These are phyloP conservation scores for Xylaria sp. DNA, from an alignment of 2,329 filamentous ascomycete species.

Conservation along the genomic window DNA sequence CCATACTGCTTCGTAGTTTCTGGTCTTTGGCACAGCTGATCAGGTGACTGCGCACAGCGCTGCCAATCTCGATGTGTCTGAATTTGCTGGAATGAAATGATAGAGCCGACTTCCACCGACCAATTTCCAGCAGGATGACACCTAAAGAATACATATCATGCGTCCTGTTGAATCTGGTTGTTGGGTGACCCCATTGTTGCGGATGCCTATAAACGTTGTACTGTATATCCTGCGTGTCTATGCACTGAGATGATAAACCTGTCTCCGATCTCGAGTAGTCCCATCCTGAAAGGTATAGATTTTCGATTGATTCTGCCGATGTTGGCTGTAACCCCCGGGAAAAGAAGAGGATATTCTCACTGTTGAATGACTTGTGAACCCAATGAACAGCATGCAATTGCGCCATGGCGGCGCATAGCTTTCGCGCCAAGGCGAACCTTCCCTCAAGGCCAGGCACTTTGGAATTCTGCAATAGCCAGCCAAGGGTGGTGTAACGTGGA, in stretches of 20 bases:
- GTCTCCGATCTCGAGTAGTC: slow-evolving; percentile 6
- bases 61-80: not conserved
- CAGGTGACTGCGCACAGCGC: not conserved
- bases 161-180: not conserved
- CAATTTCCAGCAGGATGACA: not conserved
- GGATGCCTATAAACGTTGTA: not conserved
- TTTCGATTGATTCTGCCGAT: not conserved
- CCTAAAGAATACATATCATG: slow-evolving; percentile 2
- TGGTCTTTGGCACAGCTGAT: not conserved
- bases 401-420: not conserved
- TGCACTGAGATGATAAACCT: not conserved
- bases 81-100: slow-evolving; percentile 1
- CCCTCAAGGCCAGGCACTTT: not conserved
- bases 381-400: not conserved
- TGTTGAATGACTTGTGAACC: slow-evolving; percentile 3
- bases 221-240: not conserved
- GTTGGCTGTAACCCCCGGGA: not conserved
- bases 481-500: not conserved
- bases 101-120: not conserved
- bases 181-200: slow-evolving; percentile 2
- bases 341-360: slow-evolving; percentile 1
- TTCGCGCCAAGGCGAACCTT: slow-evolving; percentile 1
- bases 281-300: not conserved
- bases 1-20: slow-evolving; percentile 7
- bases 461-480: not conserved